Evolutionary conservation across 2,329 filamentous ascomycete species (phyloP), one percentile per base, ranked within the genome.

Genomic region (Alternaria gansuensis): DNA sequence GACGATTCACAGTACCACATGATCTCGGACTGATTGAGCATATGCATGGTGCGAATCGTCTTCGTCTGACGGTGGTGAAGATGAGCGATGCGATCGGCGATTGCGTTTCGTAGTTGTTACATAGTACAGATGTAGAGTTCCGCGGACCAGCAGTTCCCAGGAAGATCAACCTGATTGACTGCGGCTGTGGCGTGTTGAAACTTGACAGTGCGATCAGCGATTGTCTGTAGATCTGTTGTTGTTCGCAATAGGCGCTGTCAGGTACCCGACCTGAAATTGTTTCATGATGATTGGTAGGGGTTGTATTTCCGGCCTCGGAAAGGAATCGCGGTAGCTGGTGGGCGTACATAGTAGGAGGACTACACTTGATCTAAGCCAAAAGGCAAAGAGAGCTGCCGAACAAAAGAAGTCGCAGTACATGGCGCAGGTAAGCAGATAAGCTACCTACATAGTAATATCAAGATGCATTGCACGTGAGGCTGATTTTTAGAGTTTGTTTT

Each of bases 111-210:
- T 23, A 29, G 28, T 43, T 36, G 28, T 36, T 26, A 10, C n/a
- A 28, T 36, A 23, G 31, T 26, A 10, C n/a, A 28, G 2, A 24
- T 5, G 29, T 14, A 17, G 2, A 34, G 33, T 11, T 23, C 10
- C 41, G 28, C 33, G 17, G 43, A 17, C 21, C 41, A 46, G 28
- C 29, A 17, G 51, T 55, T 45, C 23, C 13, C 17, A 44, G 9
- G 28, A 36, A 45, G 39, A 24, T 37, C 21, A 13, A 17, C 8
- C 33, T 36, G 26, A 34, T 28, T 45, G 33, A 34, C 33, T 14
- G 43, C 40, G 45, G 44, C 34, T 55, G 56, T 50, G 51, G 55
- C 45, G 52, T 29, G 51, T 46, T 34, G 34, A 40, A 14, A 40
- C 41, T 41, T 17, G 17, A 17, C 17, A 17, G 17, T 17, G 17